These are phyloP conservation scores for Meyerozyma sp. DNA, from an alignment of 1,139 yeast genomes.

Conservation along the genomic window DNA sequence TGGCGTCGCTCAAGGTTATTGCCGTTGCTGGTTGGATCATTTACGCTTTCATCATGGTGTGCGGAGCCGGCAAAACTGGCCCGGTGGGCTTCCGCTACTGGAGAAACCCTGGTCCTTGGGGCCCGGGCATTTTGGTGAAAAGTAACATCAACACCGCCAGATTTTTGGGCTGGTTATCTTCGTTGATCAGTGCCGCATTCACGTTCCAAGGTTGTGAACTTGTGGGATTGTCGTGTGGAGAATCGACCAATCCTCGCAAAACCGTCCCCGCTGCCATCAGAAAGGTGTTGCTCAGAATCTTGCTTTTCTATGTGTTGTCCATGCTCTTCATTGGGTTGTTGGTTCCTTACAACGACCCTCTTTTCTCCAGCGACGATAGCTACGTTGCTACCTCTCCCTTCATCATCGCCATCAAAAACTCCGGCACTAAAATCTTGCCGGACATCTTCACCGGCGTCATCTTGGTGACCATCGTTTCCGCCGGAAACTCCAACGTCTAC, in stretches of 20 bases:
- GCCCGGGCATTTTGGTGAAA: conserved; percentile 48
- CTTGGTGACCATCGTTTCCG: conserved; percentile 63
- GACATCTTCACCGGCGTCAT: conserved; percentile 75
- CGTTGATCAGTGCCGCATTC: conserved; percentile 66
- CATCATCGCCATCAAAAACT: conserved; percentile 54
- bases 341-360: conserved; percentile 71
- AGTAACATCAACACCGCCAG: conserved; percentile 44
- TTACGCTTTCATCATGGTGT: conserved; percentile 63
- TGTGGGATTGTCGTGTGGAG: conserved; percentile 88
- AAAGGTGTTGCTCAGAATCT: conserved; percentile 75
- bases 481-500: conserved; percentile 78
- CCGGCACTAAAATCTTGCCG: conserved; percentile 66
- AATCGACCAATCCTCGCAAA: conserved; percentile 73
- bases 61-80: conserved; percentile 67
- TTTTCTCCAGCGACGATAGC: conserved; percentile 16
- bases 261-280: conserved; percentile 82
- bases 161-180: conserved; percentile 62
- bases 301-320: conserved; percentile 74
- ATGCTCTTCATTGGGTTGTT: conserved; percentile 77
- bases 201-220: conserved; percentile 79
- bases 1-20: conserved; percentile 61
- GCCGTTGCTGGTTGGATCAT: conserved; percentile 70
- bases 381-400: conserved; percentile 48
- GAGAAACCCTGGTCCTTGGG: conserved; percentile 91
- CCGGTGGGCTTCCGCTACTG: conserved; percentile 85